Percentiles rank a stretch among this genome's conserved stretches.
phyloP scores from a whole-genome alignment of 306 rosid genomes.

The Vicia villosa region DNA sequence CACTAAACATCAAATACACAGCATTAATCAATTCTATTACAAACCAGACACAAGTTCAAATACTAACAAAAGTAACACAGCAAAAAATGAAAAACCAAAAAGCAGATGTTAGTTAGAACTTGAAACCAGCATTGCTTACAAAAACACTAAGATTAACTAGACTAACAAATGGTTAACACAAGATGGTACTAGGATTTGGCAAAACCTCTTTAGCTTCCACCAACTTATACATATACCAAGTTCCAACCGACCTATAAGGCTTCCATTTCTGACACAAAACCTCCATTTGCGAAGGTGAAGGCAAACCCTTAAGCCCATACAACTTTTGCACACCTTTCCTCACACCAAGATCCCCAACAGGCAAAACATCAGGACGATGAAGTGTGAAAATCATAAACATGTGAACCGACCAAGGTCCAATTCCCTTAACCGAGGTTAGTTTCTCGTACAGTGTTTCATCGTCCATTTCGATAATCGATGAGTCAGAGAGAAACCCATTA shows the following conservation, averaged over 20 bases:
- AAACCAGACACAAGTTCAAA: not conserved
- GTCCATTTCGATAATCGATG: constrained; percentile 65
- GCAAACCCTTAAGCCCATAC: constrained; percentile 69
- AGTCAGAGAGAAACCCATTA: constrained; percentile 57
- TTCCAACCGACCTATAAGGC: constrained; percentile 79
- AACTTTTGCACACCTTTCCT: constrained; percentile 69
- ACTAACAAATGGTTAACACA: too few relatives aligned
- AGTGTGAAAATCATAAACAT: constrained; percentile 87
- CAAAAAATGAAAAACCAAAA: not conserved
- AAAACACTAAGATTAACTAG: not conserved
- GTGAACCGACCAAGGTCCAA: constrained; percentile 88
- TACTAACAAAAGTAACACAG: not conserved
- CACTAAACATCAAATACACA: not conserved
- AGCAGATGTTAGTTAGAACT: not conserved
- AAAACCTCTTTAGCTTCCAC: constrained; percentile 59
- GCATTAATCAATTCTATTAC: not conserved
- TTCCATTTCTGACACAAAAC: constrained; percentile 67
- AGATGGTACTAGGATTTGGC: not conserved
- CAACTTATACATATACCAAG: constrained; percentile 82
- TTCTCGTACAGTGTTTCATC: constrained; percentile 52
- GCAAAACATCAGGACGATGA: constrained; percentile 72
- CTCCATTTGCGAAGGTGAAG: constrained; percentile 67
- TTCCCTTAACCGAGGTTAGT: constrained; percentile 69
- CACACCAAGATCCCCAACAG: constrained; percentile 78
- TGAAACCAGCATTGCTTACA: not conserved